phyloP scores from a whole-genome alignment of 148 eudicot species.

The Diospyros kaki region DNA sequence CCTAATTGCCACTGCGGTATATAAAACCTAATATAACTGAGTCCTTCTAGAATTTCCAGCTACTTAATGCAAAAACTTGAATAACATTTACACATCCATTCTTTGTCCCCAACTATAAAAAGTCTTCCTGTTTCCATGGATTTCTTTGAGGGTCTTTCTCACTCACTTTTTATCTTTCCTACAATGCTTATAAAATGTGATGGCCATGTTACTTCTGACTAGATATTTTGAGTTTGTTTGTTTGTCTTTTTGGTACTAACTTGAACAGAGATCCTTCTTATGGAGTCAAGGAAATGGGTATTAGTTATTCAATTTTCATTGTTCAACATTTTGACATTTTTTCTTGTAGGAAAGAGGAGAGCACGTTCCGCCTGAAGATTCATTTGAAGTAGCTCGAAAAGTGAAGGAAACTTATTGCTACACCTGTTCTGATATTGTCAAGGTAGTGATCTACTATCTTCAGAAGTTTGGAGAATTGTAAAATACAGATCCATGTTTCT shows the following conservation, averaged over 20 bases:
- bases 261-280: not conserved
- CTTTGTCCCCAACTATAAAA: not conserved
- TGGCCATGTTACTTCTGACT: not conserved
- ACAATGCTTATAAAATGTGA: too few relatives aligned
- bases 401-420: conserved; percentile 96
- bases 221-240: not conserved
- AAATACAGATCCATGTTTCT: not conserved
- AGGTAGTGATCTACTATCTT: conserved; percentile 37
- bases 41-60: too few relatives aligned
- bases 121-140: not conserved
- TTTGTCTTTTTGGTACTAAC: not conserved
- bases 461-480: not conserved
- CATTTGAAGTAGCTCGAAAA: conserved; percentile 93
- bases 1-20: too few relatives aligned
- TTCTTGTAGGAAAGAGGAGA: conserved; percentile 94
- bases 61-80: too few relatives aligned
- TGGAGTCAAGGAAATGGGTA: not conserved
- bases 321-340: conserved; percentile 12
- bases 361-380: conserved; percentile 91
- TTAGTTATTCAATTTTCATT: not conserved
- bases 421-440: conserved; percentile 92
- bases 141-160: not conserved
- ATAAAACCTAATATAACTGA: too few relatives aligned
- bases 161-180: not conserved
- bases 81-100: not conserved